Conservation (phyloP, 192 early-diverging fungal genomes). For the Ambispora gerdemannii region DNA sequence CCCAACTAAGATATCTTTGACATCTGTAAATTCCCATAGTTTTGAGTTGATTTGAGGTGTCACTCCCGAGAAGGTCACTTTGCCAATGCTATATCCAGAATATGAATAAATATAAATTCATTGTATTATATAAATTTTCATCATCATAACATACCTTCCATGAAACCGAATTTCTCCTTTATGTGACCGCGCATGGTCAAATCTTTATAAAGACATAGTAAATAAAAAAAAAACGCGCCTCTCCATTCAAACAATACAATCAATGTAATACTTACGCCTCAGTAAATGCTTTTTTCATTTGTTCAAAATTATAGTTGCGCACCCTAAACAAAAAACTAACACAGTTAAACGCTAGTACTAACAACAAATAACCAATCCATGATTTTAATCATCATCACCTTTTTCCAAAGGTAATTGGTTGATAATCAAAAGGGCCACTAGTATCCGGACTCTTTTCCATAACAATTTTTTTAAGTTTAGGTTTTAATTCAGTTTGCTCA, state of each 20-base stretch:
- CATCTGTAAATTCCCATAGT: slow-evolving; percentile 38
- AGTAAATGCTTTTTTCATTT: slow-evolving; percentile 25
- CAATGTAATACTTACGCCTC: slow-evolving; percentile 30
- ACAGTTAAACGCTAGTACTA: background rate
- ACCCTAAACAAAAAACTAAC: background rate
- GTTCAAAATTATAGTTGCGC: slow-evolving; percentile 37
- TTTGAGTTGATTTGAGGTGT: slow-evolving; percentile 16
- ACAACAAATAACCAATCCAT: too few relatives aligned
- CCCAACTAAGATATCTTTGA: slow-evolving; percentile 38
- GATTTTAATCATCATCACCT: background rate
- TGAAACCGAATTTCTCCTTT: slow-evolving; percentile 37
- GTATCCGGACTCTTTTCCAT: slow-evolving; percentile 11
- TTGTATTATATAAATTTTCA: background rate
- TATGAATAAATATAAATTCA: too few relatives aligned
- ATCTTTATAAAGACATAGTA: slow-evolving; percentile 15
- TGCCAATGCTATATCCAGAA: slow-evolving; percentile 36
- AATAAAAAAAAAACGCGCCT: background rate
- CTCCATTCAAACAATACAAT: background rate
- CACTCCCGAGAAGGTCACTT: slow-evolving; percentile 38
- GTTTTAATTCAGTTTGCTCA: background rate
- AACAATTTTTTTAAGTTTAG: slow-evolving; percentile 2
- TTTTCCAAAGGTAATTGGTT: background rate
- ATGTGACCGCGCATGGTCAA: slow-evolving; percentile 32
- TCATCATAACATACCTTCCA: slow-evolving; percentile 34
- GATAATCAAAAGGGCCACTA: background rate